Evolutionary conservation across 768 basidiomycete species (phyloP), one percentile per base, ranked within the genome.

Genomic region (Holtermanniella nyarrowii): DNA sequence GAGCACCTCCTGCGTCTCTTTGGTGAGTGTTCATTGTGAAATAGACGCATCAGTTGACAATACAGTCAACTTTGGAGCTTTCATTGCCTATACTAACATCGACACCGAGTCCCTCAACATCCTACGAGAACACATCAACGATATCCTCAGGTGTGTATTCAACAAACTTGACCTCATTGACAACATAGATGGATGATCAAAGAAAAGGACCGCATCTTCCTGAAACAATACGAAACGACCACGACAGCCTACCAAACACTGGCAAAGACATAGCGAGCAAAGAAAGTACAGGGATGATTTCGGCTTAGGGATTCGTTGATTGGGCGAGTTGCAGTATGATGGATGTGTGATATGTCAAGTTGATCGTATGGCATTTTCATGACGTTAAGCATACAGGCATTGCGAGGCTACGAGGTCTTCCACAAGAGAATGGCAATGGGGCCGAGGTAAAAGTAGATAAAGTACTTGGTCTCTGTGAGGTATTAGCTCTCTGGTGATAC

Each of bases 381-480:
- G n/a, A n/a, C n/a, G n/a, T 44, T 12, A 21, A 44, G 11, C 11
- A 44, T 10, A 21, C 14, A 44, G 11, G 44, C 21, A 25, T 22
- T 11, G 44, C 11, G 10, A 44, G 14, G 40, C 37, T 55, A 72
- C 37, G 70, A 69, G 2, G 69, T 69, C 56, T 73, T 73, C 72
- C 72, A 73, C 24, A 73, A 63, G 72, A 96, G 83, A 75, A 96
- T 82, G 55, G 91, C 91, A 63, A 91, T 82, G 27, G 83, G 76
- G 51, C 88, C 89, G 70, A 97, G 77, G 77, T 93, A 96, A 75
- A 93, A 93, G 79, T 97, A 97, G 76, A 97, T 90, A 76, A 97
- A 97, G 71, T 95, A 86, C 73, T 90, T 91, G 59, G 89, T 93
- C 80, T 96, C 90, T 95, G 73, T 25, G 50, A 20, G 44, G 21